A percentile compares a stretch with the other conserved stretches of the same genome.
phyloP scores from a whole-genome alignment of 2,329 filamentous ascomycete species.

The Myotisia sp. region DNA sequence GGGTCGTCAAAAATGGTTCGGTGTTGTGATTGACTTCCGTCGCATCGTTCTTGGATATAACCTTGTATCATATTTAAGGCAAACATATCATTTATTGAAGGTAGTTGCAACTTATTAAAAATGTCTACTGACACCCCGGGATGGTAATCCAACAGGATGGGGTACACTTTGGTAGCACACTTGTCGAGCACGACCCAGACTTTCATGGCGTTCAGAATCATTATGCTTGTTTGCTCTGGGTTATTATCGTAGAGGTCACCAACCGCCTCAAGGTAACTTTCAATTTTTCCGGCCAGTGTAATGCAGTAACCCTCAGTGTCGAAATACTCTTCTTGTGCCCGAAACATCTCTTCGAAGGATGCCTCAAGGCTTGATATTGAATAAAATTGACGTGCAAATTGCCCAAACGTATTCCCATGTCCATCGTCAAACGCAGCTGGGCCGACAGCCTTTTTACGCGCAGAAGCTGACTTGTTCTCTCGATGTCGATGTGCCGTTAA shows the following conservation, averaged over 20 bases:
- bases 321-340: slow-evolving; percentile 2
- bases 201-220: slow-evolving; percentile 42
- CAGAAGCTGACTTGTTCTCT: not conserved
- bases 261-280: slow-evolving; percentile 23
- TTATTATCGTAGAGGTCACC: slow-evolving; percentile 29
- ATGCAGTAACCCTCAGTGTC: slow-evolving; percentile 16
- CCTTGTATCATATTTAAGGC: slow-evolving; percentile 38
- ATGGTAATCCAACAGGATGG: slow-evolving; percentile 38
- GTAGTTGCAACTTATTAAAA: slow-evolving; percentile 43
- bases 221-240: slow-evolving; percentile 37
- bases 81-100: slow-evolving; percentile 33
- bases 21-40: slow-evolving; percentile 1
- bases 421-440: not conserved
- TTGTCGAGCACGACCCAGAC: slow-evolving; percentile 46
- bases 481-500: slow-evolving; percentile 3
- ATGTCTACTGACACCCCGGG: slow-evolving; percentile 38
- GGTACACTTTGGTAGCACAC: slow-evolving; percentile 27
- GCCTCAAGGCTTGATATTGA: slow-evolving; percentile 13
- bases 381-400: slow-evolving; percentile 17
- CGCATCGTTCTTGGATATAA: slow-evolving; percentile 33
- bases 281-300: slow-evolving; percentile 22
- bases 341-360: slow-evolving; percentile 9
- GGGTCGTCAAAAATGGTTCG: slow-evolving; percentile 38
- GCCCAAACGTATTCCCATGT: slow-evolving; percentile 1
- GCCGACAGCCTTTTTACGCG: not conserved